Conservation (phyloP, 305 asterid species). For the Andrographis paniculata region DNA sequence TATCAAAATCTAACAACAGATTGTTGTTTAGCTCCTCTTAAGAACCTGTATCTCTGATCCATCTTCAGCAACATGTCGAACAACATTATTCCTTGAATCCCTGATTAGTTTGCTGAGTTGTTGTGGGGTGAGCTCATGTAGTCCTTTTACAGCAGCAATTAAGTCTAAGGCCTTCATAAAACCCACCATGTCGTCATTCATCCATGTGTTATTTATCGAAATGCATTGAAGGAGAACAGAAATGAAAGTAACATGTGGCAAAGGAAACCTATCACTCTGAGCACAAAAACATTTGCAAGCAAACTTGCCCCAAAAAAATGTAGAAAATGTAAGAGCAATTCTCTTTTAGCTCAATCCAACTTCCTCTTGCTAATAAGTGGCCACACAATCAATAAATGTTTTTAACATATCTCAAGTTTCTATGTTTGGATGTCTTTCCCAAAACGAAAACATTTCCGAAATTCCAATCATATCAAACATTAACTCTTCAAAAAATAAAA, state of each 20-base stretch:
- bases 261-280: background rate
- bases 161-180: slow-evolving; percentile 65
- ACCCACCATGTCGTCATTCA: slow-evolving; percentile 17
- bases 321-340: no score
- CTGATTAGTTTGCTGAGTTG: slow-evolving; percentile 73
- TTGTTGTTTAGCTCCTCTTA: slow-evolving; percentile 12
- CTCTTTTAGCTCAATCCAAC: no score
- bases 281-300: no score
- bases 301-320: no score
- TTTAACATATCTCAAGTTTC: no score
- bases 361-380: no score
- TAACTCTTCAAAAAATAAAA: no score
- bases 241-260: background rate
- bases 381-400: no score
- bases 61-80: slow-evolving; percentile 44
- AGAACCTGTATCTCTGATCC: slow-evolving; percentile 70
- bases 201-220: slow-evolving; percentile 15
- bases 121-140: slow-evolving; percentile 73
- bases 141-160: slow-evolving; percentile 74
- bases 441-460: no score
- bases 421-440: no score
- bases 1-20: slow-evolving; percentile 5
- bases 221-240: slow-evolving; percentile 3
- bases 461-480: no score
- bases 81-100: slow-evolving; percentile 67